Percentiles rank a stretch among this genome's conserved stretches.
Conservation (phyloP, 2,329 filamentous ascomycete genomes). For the Paracoccidioides brasiliensis region DNA sequence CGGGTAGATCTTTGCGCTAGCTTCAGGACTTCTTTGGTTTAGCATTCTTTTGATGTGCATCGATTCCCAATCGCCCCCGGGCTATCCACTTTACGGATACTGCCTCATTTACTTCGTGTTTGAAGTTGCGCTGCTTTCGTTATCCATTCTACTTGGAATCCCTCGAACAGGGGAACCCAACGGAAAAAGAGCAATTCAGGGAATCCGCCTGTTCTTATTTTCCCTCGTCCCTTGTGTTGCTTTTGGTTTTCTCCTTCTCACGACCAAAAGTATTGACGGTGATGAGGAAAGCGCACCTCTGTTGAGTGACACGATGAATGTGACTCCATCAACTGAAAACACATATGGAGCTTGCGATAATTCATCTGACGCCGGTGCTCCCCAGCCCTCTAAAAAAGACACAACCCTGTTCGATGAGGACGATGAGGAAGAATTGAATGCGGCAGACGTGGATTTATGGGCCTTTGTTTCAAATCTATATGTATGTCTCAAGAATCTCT, state of each 20-base stretch:
- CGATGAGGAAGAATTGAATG: not conserved
- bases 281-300: conserved; percentile 16
- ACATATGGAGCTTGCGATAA: conserved; percentile 16
- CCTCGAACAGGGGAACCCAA: conserved; percentile 14
- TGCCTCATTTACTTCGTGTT: conserved; percentile 47
- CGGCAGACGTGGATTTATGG: not conserved
- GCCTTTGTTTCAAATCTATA: not conserved
- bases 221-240: conserved; percentile 9
- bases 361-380: not conserved
- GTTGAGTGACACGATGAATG: conserved; percentile 7
- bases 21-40: conserved; percentile 51
- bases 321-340: conserved; percentile 16
- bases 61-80: conserved; percentile 40
- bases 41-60: conserved; percentile 45
- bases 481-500: not conserved
- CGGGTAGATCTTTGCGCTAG: conserved; percentile 42
- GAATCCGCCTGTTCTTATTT: conserved; percentile 11
- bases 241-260: conserved; percentile 6
- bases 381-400: not conserved
- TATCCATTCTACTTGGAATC: conserved; percentile 22
- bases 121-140: conserved; percentile 38
- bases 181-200: conserved; percentile 9
- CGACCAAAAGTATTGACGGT: not conserved
- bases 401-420: not conserved
- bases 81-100: conserved; percentile 51